These are phyloP conservation scores for Gynostemma pentaphyllum DNA, from an alignment of 306 rosid species.

Conservation along the genomic window DNA sequence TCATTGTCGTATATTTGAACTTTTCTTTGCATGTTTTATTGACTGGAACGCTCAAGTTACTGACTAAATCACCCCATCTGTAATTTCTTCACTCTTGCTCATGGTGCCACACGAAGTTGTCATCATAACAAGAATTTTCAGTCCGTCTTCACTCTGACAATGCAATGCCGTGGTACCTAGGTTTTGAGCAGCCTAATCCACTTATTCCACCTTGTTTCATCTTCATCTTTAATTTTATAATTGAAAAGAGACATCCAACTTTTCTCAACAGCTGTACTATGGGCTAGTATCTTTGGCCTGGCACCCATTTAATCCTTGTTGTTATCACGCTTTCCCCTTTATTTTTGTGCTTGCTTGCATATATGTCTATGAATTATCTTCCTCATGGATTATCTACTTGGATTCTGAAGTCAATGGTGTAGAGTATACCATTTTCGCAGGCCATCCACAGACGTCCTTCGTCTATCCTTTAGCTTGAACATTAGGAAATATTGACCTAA, in stretches of 20 bases:
- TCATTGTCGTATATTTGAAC: too few relatives aligned
- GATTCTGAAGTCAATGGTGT: background rate
- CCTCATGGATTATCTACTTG: background rate
- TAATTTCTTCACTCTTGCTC: background rate
- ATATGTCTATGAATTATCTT: background rate
- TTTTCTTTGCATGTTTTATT: too few relatives aligned
- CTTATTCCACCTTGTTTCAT: background rate
- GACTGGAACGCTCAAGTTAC: background rate
- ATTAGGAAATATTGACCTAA: background rate
- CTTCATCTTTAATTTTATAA: background rate
- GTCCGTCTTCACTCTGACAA: background rate
- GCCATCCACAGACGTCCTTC: background rate
- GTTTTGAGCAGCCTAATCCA: background rate
- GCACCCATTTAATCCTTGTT: background rate
- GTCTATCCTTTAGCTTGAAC: background rate
- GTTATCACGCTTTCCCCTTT: background rate
- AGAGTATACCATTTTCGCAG: background rate
- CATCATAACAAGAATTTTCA: background rate
- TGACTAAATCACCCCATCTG: background rate
- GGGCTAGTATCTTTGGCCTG: background rate
- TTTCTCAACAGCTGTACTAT: background rate
- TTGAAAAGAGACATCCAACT: background rate
- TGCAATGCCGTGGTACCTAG: background rate
- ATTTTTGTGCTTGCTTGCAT: background rate
- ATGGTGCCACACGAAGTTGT: background rate